A percentile compares a stretch with the other conserved stretches of the same genome.
Conservation (phyloP, 306 rosid species). For the Prunus dulcis region DNA sequence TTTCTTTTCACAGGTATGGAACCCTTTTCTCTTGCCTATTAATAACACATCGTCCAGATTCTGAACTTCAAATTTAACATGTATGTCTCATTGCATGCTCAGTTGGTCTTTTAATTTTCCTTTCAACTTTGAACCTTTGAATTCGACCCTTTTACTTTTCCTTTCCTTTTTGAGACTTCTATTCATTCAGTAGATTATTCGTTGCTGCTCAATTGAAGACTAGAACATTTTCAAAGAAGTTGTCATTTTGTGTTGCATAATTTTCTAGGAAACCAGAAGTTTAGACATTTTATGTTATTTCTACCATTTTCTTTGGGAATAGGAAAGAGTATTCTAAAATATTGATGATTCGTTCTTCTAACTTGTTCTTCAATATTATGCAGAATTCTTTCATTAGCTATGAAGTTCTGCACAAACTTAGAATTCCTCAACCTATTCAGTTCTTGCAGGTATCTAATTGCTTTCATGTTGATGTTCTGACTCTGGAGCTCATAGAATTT, state of each 20-base stretch:
- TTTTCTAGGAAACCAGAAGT: background rate
- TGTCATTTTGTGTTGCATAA: background rate
- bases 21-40: conserved; percentile 15
- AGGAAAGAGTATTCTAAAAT: background rate
- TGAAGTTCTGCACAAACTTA: conserved; percentile 77
- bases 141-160: background rate
- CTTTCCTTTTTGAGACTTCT: background rate
- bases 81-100: background rate
- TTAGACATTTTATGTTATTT: background rate
- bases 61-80: conserved; percentile 1
- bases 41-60: conserved; percentile 6
- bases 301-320: too few species aligned
- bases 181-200: background rate
- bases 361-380: conserved; percentile 21
- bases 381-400: conserved; percentile 90
- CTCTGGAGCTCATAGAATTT: conserved; percentile 22
- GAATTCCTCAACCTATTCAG: conserved; percentile 91
- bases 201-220: conserved; percentile 1
- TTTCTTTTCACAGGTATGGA: conserved; percentile 86
- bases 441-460: conserved; percentile 88
- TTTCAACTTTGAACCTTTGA: background rate
- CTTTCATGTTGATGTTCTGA: conserved; percentile 26
- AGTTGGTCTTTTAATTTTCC: background rate
- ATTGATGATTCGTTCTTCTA: conserved; percentile 3
- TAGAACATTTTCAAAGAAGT: conserved; percentile 5